Conservation (phyloP, 805 yeast genomes). For the Wickerhamomyces rabaulensis region DNA sequence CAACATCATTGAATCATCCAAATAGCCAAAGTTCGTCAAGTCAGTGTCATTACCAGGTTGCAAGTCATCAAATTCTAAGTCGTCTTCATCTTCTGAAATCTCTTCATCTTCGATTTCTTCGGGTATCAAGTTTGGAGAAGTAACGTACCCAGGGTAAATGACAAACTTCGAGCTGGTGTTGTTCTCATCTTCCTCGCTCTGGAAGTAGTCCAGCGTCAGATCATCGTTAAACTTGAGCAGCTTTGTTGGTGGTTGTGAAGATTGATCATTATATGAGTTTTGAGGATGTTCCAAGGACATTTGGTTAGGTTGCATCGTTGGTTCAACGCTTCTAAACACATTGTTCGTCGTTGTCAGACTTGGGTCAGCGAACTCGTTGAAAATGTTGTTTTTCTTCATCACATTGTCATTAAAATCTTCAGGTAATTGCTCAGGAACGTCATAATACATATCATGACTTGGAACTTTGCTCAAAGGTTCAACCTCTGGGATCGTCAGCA, state of each 20-base stretch:
- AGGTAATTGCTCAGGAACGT: slow-evolving; percentile 17
- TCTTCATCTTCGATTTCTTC: slow-evolving; percentile 24
- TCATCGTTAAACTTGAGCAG: slow-evolving; percentile 25
- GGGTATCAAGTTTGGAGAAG: slow-evolving; percentile 17
- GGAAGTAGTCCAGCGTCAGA: slow-evolving; percentile 20
- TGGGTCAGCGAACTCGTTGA: slow-evolving; percentile 23
- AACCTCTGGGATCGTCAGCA: slow-evolving; percentile 21
- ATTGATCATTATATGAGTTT: background rate
- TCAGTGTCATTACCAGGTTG: slow-evolving; percentile 5
- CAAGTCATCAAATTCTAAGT: slow-evolving; percentile 9
- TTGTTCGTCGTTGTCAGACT: slow-evolving; percentile 21
- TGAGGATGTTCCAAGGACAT: background rate
- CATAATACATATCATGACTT: slow-evolving; percentile 21
- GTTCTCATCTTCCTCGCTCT: slow-evolving; percentile 17
- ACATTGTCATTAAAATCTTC: slow-evolving; percentile 3
- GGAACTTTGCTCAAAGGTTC: slow-evolving; percentile 9
- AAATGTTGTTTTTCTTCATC: slow-evolving; percentile 8
- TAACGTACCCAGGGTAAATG: slow-evolving; percentile 13
- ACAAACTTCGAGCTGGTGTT: slow-evolving; percentile 11
- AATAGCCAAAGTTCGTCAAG: slow-evolving; percentile 3
- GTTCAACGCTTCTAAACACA: background rate
- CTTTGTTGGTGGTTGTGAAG: slow-evolving; percentile 8
- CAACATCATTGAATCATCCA: slow-evolving; percentile 2
- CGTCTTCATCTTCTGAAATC: slow-evolving; percentile 20
- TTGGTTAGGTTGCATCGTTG: background rate